A percentile compares a stretch with the other conserved stretches of the same genome.
Evolutionary conservation across 805 yeast genomes (phyloP).

Genomic region (Lipomyces yamadae): DNA sequence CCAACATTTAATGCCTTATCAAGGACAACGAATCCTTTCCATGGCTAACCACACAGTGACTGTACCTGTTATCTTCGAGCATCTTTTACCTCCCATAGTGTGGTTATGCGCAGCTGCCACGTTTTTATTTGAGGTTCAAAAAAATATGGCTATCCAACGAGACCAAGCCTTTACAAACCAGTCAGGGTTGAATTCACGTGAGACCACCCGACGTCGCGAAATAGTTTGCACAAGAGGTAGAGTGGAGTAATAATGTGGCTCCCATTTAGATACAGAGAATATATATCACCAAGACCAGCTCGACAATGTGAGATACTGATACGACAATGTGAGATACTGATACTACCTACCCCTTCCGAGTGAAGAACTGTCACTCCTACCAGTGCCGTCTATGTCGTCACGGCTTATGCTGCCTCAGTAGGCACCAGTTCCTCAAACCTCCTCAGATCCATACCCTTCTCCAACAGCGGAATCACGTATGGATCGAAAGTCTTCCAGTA

Average conservation of each 20-base stretch:
- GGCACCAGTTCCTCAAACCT: slow-evolving; percentile 1
- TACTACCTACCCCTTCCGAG: not conserved
- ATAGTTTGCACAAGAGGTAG: too few species aligned
- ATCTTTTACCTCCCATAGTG: too few species aligned
- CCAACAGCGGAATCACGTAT: slow-evolving; percentile 1
- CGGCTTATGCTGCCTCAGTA: not conserved
- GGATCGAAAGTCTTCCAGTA: slow-evolving; percentile 1
- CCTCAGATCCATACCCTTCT: slow-evolving; percentile 3
- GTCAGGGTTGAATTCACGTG: not conserved
- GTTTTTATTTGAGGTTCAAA: too few species aligned
- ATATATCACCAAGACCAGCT: slow-evolving; percentile 2
- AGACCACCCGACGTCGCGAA: not conserved
- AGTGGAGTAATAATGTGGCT: not conserved
- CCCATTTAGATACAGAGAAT: slow-evolving; percentile 1
- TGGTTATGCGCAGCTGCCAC: too few species aligned
- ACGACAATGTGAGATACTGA: too few species aligned
- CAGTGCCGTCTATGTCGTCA: not conserved
- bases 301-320: too few species aligned
- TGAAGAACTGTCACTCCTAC: not conserved
- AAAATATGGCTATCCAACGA: too few species aligned
- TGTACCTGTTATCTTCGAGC: too few species aligned
- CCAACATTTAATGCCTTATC: too few species aligned
- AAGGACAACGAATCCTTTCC: too few species aligned
- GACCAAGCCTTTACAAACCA: too few species aligned
- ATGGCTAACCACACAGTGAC: too few species aligned